These are phyloP conservation scores for Herpetomonas samuelpessoai DNA, from an alignment of 208 protist species.

Conservation along the genomic window DNA sequence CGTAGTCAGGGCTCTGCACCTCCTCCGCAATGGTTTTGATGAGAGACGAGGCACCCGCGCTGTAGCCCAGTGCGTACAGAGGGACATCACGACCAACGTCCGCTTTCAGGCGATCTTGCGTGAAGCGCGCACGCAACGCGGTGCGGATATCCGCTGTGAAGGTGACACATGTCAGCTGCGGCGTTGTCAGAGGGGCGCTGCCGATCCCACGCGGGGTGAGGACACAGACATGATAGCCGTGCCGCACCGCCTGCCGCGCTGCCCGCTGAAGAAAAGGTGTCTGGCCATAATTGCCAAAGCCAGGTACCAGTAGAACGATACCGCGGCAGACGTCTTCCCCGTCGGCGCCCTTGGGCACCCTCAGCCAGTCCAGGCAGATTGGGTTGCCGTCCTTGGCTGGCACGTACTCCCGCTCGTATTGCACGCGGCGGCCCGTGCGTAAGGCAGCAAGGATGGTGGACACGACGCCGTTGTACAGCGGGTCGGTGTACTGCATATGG, in stretches of 20 bases:
- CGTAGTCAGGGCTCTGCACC: conserved; percentile 14
- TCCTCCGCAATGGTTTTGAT: conserved; percentile 46
- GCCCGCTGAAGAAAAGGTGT: conserved; percentile 40
- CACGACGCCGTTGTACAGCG: conserved; percentile 56
- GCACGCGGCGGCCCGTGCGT: conserved; percentile 18
- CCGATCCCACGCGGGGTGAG: conserved; percentile 63
- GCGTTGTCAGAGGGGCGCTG: conserved; percentile 35
- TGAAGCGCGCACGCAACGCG: conserved; percentile 26
- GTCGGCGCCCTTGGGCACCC: not conserved
- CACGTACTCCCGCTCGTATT: conserved; percentile 43
- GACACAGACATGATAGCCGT: conserved; percentile 42
- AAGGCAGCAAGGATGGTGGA: conserved; percentile 41
- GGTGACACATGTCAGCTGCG: conserved; percentile 37
- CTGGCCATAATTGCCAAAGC: conserved; percentile 39
- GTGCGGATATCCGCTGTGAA: conserved; percentile 40
- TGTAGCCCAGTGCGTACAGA: conserved; percentile 46
- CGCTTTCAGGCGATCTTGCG: conserved; percentile 8
- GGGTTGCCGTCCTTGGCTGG: conserved; percentile 44
- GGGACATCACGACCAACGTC: conserved; percentile 26
- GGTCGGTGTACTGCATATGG: conserved; percentile 38
- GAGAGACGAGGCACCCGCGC: conserved; percentile 30
- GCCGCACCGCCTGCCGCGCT: conserved; percentile 10
- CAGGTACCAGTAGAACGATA: conserved; percentile 49
- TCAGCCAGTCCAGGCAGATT: conserved; percentile 59
- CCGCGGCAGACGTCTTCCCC: conserved; percentile 19